phyloP scores from a whole-genome alignment of 2,329 filamentous ascomycete genomes.

The Pyrenochaeta sp. region DNA sequence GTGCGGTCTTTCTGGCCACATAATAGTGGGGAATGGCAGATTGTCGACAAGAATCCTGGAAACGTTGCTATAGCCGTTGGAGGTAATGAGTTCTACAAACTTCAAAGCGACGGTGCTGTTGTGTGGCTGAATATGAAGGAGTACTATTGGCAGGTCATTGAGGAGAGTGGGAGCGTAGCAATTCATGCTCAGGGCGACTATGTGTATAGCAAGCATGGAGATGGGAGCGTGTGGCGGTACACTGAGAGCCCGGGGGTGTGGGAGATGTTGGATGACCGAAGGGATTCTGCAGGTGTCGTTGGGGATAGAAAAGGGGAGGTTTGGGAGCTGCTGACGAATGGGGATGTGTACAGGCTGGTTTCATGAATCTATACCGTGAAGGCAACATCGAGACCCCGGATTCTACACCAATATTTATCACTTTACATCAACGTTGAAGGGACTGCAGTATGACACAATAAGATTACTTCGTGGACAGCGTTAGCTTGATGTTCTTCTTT shows the following conservation, averaged over 20 bases:
- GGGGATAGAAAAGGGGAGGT: slow-evolving; percentile 34
- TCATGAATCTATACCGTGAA: slow-evolving; percentile 13
- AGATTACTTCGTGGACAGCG: too few species aligned
- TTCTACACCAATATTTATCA: too few species aligned
- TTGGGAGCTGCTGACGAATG: slow-evolving; percentile 27
- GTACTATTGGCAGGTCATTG: slow-evolving; percentile 33
- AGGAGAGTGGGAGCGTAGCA: slow-evolving; percentile 17
- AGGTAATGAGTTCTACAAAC: slow-evolving; percentile 40
- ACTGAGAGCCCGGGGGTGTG: slow-evolving; percentile 35
- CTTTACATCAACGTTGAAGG: too few species aligned
- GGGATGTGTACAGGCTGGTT: slow-evolving; percentile 34
- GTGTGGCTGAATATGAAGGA: slow-evolving; percentile 34
- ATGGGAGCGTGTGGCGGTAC: slow-evolving; percentile 39
- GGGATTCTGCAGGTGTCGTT: slow-evolving; percentile 15
- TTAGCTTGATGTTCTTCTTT: too few species aligned
- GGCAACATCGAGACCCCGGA: too few species aligned
- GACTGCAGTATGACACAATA: too few species aligned
- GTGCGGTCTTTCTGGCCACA: slow-evolving; percentile 37
- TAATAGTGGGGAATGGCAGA: slow-evolving; percentile 23
- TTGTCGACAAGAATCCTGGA: slow-evolving; percentile 31
- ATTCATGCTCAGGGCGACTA: slow-evolving; percentile 28
- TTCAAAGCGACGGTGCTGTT: slow-evolving; percentile 32
- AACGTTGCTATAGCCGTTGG: slow-evolving; percentile 36
- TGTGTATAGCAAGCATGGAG: slow-evolving; percentile 33
- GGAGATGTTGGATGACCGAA: slow-evolving; percentile 35